Evolutionary conservation across 306 rosid genomes (phyloP).

Genomic region (Herpetospermum pedunculosum): DNA sequence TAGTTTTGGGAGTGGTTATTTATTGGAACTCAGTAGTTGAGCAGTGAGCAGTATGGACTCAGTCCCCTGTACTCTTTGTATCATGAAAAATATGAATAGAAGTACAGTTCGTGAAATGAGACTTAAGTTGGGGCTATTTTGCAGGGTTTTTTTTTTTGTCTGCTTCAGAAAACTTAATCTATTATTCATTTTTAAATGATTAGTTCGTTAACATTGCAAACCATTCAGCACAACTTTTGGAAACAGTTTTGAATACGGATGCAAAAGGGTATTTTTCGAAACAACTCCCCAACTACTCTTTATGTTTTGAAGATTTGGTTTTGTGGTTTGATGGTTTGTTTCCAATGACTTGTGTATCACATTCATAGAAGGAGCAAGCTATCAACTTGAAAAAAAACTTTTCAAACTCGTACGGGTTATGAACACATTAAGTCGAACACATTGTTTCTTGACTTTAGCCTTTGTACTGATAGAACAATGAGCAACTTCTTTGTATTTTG

Average conservation of each 20-base stretch:
- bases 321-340: neutral
- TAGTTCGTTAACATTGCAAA: neutral
- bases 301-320: neutral
- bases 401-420: neutral
- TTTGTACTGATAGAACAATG: neutral
- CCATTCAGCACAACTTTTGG: neutral
- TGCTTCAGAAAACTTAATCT: neutral
- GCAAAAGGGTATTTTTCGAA: neutral
- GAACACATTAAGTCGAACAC: neutral
- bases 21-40: neutral
- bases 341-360: neutral
- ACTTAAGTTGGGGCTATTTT: neutral
- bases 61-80: neutral
- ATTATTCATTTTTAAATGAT: neutral
- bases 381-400: neutral
- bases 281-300: neutral
- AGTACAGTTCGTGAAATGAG: neutral
- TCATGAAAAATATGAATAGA: neutral
- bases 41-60: too few species aligned
- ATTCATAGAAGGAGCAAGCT: neutral
- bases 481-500: neutral
- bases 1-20: neutral
- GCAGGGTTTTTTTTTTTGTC: neutral
- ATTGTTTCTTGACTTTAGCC: neutral
- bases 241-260: neutral